These are phyloP conservation scores for Chiua virens DNA, from an alignment of 768 basidiomycete species.

Conservation along the genomic window DNA sequence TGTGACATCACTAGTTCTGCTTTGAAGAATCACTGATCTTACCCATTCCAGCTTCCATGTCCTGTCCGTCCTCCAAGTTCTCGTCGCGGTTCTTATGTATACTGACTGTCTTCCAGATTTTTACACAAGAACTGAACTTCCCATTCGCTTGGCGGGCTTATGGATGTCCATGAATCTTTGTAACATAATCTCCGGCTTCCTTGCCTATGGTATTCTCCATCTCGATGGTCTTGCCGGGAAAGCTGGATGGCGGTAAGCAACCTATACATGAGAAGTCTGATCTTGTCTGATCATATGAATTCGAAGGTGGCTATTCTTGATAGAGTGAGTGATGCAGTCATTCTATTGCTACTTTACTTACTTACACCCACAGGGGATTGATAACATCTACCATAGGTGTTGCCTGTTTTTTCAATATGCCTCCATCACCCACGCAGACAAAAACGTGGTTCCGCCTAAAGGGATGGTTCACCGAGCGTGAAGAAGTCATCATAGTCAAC, in stretches of 20 bases:
- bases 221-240: constrained; percentile 7
- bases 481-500: constrained; percentile 60
- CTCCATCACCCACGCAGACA: constrained; percentile 60
- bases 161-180: constrained; percentile 62
- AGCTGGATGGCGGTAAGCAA: constrained; percentile 16
- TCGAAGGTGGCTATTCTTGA: constrained; percentile 35
- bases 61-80: constrained; percentile 45
- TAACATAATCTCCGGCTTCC: constrained; percentile 57
- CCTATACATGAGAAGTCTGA: constrained; percentile 16
- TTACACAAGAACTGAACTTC: constrained; percentile 57
- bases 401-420: constrained; percentile 57
- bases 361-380: constrained; percentile 11
- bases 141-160: constrained; percentile 58
- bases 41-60: constrained; percentile 43
- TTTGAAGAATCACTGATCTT: not conserved
- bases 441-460: constrained; percentile 56
- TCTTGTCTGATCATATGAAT: not conserved
- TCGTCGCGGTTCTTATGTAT: not conserved
- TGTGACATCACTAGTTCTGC: constrained; percentile 16
- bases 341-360: not conserved
- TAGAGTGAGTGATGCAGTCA: constrained; percentile 30
- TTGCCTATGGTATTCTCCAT: constrained; percentile 60
- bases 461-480: constrained; percentile 63
- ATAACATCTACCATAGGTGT: constrained; percentile 53
- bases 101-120: constrained; percentile 28